These are phyloP conservation scores for Penicillium maclennaniae DNA, from an alignment of 495 filamentous ascomycete species.

Conservation along the genomic window DNA sequence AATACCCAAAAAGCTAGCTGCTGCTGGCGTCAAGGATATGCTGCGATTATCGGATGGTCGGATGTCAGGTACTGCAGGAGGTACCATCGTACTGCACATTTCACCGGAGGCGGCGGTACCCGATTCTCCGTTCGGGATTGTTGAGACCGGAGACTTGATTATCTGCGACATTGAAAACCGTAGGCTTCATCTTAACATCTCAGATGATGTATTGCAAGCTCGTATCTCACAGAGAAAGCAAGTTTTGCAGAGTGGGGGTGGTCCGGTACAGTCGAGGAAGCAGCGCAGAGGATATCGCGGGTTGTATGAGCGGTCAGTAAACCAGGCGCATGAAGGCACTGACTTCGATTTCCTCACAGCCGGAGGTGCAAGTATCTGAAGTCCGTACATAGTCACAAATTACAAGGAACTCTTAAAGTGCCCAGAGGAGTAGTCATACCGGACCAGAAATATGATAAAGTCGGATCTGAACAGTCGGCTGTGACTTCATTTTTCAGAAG, in stretches of 20 bases:
- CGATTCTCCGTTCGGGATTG: constrained; percentile 54
- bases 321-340: constrained; percentile 58
- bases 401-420: neutral
- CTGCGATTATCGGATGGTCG: constrained; percentile 61
- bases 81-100: constrained; percentile 64
- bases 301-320: constrained; percentile 61
- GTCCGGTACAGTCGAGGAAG: constrained; percentile 34
- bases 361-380: constrained; percentile 13
- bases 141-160: constrained; percentile 57
- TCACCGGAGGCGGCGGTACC: constrained; percentile 59
- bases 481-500: too few species aligned
- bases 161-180: constrained; percentile 48
- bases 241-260: constrained; percentile 11
- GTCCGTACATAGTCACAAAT: neutral
- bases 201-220: constrained; percentile 42
- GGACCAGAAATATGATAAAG: too few species aligned
- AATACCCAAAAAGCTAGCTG: constrained; percentile 59
- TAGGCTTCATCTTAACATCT: constrained; percentile 44
- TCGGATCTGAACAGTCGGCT: too few species aligned
- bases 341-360: constrained; percentile 66
- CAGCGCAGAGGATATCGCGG: constrained; percentile 57
- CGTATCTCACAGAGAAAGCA: constrained; percentile 36
- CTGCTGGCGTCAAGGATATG: constrained; percentile 61
- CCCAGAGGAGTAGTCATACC: too few species aligned
- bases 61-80: constrained; percentile 67